Evolutionary conservation across 306 rosid species (phyloP).

Genomic region (Ceratonia siliqua): DNA sequence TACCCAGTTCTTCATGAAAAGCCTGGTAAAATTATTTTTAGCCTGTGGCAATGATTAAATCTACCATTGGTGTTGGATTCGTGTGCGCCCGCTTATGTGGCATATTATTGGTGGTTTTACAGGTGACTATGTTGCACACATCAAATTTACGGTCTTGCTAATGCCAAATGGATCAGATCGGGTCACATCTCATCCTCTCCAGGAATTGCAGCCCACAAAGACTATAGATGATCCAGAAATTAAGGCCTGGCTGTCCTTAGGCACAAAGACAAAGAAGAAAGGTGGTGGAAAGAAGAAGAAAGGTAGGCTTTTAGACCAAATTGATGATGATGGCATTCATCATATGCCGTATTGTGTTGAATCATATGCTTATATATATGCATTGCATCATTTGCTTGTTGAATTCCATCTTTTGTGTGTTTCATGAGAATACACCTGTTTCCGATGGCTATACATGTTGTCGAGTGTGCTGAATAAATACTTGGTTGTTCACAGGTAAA

Average conservation of each 20-base stretch:
- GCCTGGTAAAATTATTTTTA: constrained; percentile 45
- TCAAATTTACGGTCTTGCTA: constrained; percentile 64
- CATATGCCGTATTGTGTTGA: neutral
- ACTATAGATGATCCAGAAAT: constrained; percentile 70
- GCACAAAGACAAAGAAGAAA: constrained; percentile 63
- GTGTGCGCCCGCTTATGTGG: neutral
- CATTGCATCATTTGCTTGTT: neutral
- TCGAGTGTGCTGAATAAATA: neutral
- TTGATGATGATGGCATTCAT: neutral
- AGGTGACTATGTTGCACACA: constrained; percentile 68
- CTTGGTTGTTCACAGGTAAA: constrained; percentile 56
- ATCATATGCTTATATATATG: neutral
- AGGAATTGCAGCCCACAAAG: constrained; percentile 62
- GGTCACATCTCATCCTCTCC: constrained; percentile 57
- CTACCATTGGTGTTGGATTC: neutral
- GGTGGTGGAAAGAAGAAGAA: constrained; percentile 82
- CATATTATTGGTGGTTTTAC: constrained; percentile 15
- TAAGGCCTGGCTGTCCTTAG: constrained; percentile 67
- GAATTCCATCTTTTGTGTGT: neutral
- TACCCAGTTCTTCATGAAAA: constrained; percentile 74
- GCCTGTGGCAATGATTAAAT: neutral
- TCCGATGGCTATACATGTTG: neutral
- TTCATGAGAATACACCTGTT: too few relatives aligned
- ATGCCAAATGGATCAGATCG: constrained; percentile 80
- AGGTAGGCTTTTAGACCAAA: constrained; percentile 36